Base-by-base conservation (phyloP, 768 basidiomycete genomes). In the Melanogaster broomeanus region DNA sequence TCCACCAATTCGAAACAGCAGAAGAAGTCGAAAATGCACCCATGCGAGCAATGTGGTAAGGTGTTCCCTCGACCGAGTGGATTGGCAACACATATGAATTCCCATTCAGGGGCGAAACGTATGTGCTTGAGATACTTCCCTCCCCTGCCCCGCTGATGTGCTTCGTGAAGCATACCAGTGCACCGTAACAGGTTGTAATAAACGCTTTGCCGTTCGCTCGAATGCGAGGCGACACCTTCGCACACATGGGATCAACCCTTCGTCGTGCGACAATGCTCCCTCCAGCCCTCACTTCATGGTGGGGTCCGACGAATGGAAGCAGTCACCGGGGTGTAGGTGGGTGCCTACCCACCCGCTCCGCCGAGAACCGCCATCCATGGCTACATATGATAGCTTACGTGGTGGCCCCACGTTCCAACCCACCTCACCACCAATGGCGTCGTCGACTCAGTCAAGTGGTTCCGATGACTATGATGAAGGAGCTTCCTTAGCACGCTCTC, bases 181-280 rank as follows among this genome's bases (percentile, higher is more conserved):
- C 61, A 76, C 70, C 0, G 81, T 84, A 43, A 72, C 78, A 13
- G 75, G 76, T 28, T 92, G 90, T 63, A 68, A 72, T 27, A 85
- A 86, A 62, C 77, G 75, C 4, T 92, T 91, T 60, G 82, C 86
- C 18, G 88, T 91, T 16, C 82, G 87, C 12, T 91, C 89, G 8
- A 92, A 92, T 59, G 88, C 88, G 15, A 88, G 84, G 65, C 79
- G 89, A 30, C 89, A 92, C 61, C 76, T 88, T 33, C 84, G 87
- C 40, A 90, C 86, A 2, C 89, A 92, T 57, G 85, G 86, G 22
- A 75, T 85, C 38, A 61, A 63, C 51, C 65, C 64, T 13, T 57
- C 65, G 12, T 51, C 58, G 12, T 35, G 53, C n/a, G 65, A 50
- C 21, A 47, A 27, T 12, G 13, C 44, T n/a, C 55, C 66, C 21